Evolutionary conservation across 768 basidiomycete genomes (phyloP), one percentile per base, ranked within the genome.

Genomic region (Lentinula edodes): DNA sequence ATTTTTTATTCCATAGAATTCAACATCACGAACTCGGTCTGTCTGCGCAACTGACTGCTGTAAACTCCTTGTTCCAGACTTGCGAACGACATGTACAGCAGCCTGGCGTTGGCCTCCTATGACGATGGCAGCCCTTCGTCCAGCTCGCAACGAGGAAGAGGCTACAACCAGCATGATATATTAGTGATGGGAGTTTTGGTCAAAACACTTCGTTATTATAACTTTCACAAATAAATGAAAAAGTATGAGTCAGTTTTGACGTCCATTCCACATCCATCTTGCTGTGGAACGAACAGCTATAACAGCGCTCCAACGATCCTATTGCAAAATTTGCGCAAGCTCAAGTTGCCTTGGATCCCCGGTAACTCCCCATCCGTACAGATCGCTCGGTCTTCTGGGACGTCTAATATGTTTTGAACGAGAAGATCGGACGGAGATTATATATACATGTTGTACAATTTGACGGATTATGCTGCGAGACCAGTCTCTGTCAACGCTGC

Each of bases 11-110:
- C 20, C 50, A 12, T 35, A 50, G 42, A 53, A 54, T 13, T 23
- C 41, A 62, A 7, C 18, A 41, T 7, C 52, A n/a, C 43, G 28
- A 57, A 90, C 89, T 68, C 89, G 76, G 76, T 91, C 89, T 6
- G 89, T 88, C 71, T 91, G 89, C 8, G 87, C 85, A 62, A 82
- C 79, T 64, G 83, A 82, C 67, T 87, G 86, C 20, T 56, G 55
- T 57, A 88, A 76, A 56, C 73, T 74, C 51, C 84, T 58, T 32
- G 41, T 45, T 76, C 57, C 73, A 68, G 28, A 72, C 61, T 68
- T 74, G 52, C 77, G 72, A 35, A 81, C 72, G 18, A 74, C 77
- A 0, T 70, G 74, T 18, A 75, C 64, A 4, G 73, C 77, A 50
- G 78, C 76, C 60, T 80, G 81, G 61, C 79, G 78, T 62, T 76